Conservation (phyloP, 1,139 yeast species). For the Meyerozyma smithsonii region DNA sequence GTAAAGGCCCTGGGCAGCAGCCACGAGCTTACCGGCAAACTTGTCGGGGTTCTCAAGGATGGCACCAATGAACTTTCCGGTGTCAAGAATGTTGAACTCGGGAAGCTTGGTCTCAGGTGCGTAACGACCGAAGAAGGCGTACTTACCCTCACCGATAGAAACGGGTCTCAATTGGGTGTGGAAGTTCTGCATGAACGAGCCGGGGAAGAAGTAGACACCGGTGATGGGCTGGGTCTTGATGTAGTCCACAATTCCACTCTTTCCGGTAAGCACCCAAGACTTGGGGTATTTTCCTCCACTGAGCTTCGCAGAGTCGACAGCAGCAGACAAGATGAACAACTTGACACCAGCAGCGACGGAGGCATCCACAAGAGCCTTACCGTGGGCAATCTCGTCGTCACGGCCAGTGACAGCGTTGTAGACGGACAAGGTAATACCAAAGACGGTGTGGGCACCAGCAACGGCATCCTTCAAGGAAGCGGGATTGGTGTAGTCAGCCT, state of each 20-base stretch:
- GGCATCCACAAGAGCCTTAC: slow-evolving; percentile 2
- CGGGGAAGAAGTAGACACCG: neutral
- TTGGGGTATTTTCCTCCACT: neutral
- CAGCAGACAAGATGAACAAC: slow-evolving; percentile 1
- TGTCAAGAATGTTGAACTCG: neutral
- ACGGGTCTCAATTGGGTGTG: neutral
- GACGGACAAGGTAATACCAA: neutral
- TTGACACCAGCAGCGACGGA: neutral
- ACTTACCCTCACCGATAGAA: neutral
- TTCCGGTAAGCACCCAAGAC: neutral
- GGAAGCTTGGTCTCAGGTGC: neutral
- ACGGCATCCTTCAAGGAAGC: neutral
- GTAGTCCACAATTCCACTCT: neutral
- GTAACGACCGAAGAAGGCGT: neutral
- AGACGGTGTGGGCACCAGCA: neutral
- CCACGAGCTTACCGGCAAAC: neutral
- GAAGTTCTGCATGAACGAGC: slow-evolving; percentile 1
- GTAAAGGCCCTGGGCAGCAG: neutral
- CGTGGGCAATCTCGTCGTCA: neutral
- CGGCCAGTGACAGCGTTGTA: neutral
- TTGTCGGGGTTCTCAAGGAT: neutral
- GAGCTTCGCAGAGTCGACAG: too few relatives aligned
- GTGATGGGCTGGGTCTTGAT: slow-evolving; percentile 1
- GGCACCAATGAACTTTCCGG: slow-evolving; percentile 3
- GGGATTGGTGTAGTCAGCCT: slow-evolving; percentile 5